Percentiles rank a stretch among this genome's conserved stretches.
These are phyloP conservation scores for Chenopodium formosanum DNA, from an alignment of 148 eudicot species.

Conservation along the genomic window DNA sequence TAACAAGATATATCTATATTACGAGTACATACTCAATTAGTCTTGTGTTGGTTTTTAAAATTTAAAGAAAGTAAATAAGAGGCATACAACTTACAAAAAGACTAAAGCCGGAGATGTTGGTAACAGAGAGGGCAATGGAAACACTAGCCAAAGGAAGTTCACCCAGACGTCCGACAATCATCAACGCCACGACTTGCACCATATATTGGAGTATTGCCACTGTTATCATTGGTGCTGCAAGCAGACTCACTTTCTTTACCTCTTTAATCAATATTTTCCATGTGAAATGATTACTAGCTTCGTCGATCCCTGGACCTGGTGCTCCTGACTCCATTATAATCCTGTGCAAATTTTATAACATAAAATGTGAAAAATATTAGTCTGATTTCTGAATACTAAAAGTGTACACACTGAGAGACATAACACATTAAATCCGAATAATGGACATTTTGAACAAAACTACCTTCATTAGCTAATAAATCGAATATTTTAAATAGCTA, in stretches of 20 bases:
- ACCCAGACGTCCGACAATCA: slow-evolving; percentile 44
- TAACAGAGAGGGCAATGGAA: slow-evolving; percentile 44
- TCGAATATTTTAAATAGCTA: too few relatives aligned
- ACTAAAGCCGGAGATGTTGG: slow-evolving; percentile 50
- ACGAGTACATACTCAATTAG: too few relatives aligned
- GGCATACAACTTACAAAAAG: slow-evolving; percentile 30
- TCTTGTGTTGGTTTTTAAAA: too few relatives aligned
- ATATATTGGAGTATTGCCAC: slow-evolving; percentile 33
- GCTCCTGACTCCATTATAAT: not conserved
- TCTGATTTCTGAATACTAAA: too few relatives aligned
- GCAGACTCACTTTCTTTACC: slow-evolving; percentile 28
- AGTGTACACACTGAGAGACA: too few relatives aligned
- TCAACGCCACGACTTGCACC: slow-evolving; percentile 32
- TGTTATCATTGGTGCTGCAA: slow-evolving; percentile 43
- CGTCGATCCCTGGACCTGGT: not conserved
- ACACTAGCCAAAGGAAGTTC: slow-evolving; percentile 42
- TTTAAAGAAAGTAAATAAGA: not conserved
- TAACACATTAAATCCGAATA: too few relatives aligned
- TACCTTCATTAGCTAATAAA: too few relatives aligned
- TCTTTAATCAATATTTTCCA: slow-evolving; percentile 24
- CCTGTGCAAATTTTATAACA: too few relatives aligned
- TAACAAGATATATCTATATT: too few relatives aligned
- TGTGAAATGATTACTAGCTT: not conserved
- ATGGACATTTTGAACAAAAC: too few relatives aligned
- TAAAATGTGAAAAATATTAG: too few relatives aligned